Evolutionary conservation across 805 yeast species (phyloP), one percentile per base, ranked within the genome.

Genomic region (Teunomyces funiuensis): DNA sequence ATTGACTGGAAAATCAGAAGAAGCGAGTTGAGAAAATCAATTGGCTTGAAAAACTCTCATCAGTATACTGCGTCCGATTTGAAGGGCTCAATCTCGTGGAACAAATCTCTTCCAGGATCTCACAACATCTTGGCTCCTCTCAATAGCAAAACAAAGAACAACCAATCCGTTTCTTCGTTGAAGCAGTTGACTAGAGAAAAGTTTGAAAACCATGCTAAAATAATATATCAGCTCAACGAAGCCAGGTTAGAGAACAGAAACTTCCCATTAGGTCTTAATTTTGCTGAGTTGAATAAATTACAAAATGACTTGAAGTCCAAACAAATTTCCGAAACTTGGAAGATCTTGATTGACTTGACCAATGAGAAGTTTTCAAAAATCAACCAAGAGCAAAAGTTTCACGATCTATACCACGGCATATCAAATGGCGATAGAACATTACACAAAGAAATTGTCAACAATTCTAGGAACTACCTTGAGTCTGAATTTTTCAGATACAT

Each of bases 1-100:
- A 72, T 85, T 36, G 96, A 90, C 60, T 93, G 98, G 97, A 80
- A 80, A 43, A 78, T 78, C 37, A 79, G 88, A 48, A 83, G 88
- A 53, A 80, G 80, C 46, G 85, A 83, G 52, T 75, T 91, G 36
- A 78, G 86, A 56, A 83, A 80, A 48, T 77, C 83, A 15, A 78
- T 88, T 50, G 91, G 95, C 1, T 46, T 49, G 39, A 43, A 40
- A 20, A 41, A 29, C 14, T 11, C 36, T 3, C 17, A 17, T 10
- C 26, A 33, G 34, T 28, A 33, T 22, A 14, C 19, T 20, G 26
- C 47, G 4, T 36, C 42, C 8, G 43, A 44, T 16, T 46, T 55
- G 27, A 52, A 58, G 26, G 55, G 53, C 31, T 55, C 66, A 1
- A 52, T 66, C 28, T 44, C 55, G 2, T 67, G 74, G 73, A 67